Evolutionary conservation across 208 protist genomes (phyloP).

Genomic region (Acanthamoeba healyi): DNA sequence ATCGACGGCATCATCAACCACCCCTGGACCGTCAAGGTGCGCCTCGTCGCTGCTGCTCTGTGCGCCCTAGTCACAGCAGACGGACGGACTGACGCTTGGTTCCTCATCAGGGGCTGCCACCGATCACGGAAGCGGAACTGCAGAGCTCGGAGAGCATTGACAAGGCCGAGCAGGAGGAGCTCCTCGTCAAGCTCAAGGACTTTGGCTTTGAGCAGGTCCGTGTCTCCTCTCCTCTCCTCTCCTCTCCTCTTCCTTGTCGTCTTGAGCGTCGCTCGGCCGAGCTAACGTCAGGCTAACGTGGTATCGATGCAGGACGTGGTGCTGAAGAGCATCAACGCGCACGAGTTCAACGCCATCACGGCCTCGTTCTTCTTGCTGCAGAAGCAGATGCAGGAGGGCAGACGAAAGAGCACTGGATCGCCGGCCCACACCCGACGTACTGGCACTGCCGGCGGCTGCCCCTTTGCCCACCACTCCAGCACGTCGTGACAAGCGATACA

Average conservation of each 20-base stretch:
- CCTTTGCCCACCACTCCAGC: background rate
- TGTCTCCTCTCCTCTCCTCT: no score
- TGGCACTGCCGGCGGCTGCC: background rate
- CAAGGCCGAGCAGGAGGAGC: background rate
- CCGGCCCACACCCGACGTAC: background rate
- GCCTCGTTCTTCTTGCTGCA: slow-evolving; percentile 56
- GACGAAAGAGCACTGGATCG: background rate
- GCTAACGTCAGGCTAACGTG: no score
- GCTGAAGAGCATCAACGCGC: slow-evolving; percentile 49
- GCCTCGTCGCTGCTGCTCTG: no score
- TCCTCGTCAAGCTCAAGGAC: slow-evolving; percentile 37
- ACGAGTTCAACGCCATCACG: slow-evolving; percentile 65
- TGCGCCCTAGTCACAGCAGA: no score
- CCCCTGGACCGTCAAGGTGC: slow-evolving; percentile 66
- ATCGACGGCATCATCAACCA: slow-evolving; percentile 64
- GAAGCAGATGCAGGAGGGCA: background rate
- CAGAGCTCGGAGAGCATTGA: slow-evolving; percentile 11
- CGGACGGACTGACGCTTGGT: no score
- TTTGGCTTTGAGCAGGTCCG: slow-evolving; percentile 1
- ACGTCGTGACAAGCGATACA: background rate
- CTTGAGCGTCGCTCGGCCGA: no score
- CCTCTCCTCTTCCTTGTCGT: no score
- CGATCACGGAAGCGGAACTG: background rate
- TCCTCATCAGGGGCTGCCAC: background rate
- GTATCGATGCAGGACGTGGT: slow-evolving; percentile 49